Conservation (phyloP, 257 asterid species). For the Forsythia viridissima region DNA sequence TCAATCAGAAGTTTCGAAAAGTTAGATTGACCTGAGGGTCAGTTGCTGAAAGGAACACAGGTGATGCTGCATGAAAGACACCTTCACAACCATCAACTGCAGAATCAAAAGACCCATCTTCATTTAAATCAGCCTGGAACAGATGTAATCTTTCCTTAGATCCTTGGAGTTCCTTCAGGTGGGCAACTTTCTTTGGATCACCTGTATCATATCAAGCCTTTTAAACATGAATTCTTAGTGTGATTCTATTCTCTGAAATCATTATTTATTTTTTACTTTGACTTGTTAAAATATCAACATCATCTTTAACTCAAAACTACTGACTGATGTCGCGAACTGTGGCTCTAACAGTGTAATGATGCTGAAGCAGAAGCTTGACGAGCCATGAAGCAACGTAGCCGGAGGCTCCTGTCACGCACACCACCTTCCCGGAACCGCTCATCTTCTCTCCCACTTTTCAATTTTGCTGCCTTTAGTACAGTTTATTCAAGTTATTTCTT, state of each 20-base stretch:
- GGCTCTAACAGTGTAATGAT: slow-evolving; percentile 38
- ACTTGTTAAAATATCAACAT: too few species aligned
- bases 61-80: slow-evolving; percentile 62
- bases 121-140: slow-evolving; percentile 38
- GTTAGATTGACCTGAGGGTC: slow-evolving; percentile 38
- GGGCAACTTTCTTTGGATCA: slow-evolving; percentile 38
- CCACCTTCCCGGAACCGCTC: slow-evolving; percentile 32
- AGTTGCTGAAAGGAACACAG: slow-evolving; percentile 19
- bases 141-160: slow-evolving; percentile 50
- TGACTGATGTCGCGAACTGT: slow-evolving; percentile 33
- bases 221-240: neutral
- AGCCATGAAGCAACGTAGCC: slow-evolving; percentile 43
- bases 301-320: neutral
- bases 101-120: slow-evolving; percentile 53
- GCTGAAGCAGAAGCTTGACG: slow-evolving; percentile 32
- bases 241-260: too few species aligned
- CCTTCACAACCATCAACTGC: slow-evolving; percentile 50
- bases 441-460: neutral
- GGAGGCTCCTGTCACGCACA: slow-evolving; percentile 40
- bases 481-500: too few species aligned
- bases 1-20: neutral
- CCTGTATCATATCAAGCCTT: slow-evolving; percentile 17
- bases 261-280: too few species aligned
- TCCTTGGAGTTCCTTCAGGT: slow-evolving; percentile 48
- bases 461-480: neutral